Conservation (phyloP, 257 asterid genomes). For the Paraleonurus japonicus region DNA sequence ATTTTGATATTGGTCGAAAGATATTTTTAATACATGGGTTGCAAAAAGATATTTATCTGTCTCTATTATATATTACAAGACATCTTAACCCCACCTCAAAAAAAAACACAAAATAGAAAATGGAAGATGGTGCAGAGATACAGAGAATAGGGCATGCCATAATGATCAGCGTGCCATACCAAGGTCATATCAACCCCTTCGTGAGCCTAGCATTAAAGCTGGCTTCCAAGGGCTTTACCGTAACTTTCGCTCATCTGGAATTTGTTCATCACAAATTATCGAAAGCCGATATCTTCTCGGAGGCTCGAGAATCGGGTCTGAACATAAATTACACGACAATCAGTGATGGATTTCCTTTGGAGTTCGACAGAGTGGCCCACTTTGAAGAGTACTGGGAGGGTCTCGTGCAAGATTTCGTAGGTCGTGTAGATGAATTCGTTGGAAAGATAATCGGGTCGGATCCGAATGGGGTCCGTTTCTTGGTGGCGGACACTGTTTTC, state of each 20-base stretch:
- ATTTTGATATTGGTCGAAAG: no score
- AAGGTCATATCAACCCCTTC: slow-evolving; percentile 47
- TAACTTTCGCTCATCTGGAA: slow-evolving; percentile 24
- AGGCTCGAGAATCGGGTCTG: slow-evolving; percentile 38
- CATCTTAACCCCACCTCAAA: background rate
- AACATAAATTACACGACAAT: slow-evolving; percentile 49
- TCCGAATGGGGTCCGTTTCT: slow-evolving; percentile 27
- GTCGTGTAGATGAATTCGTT: slow-evolving; percentile 45
- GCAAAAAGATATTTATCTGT: no score
- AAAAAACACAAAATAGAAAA: background rate
- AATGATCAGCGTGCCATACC: slow-evolving; percentile 28
- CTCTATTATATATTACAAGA: no score
- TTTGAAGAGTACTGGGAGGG: slow-evolving; percentile 23
- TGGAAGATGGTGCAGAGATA: background rate
- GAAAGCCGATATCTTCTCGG: slow-evolving; percentile 31
- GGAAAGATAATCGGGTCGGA: slow-evolving; percentile 29
- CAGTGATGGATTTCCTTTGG: slow-evolving; percentile 48
- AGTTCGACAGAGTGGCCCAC: slow-evolving; percentile 36
- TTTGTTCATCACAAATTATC: slow-evolving; percentile 13
- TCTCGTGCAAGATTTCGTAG: slow-evolving; percentile 34
- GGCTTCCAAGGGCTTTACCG: slow-evolving; percentile 48
- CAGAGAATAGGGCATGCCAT: slow-evolving; percentile 2
- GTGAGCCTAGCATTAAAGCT: slow-evolving; percentile 49
- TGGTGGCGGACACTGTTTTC: slow-evolving; percentile 48
- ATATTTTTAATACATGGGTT: no score